A percentile compares a stretch with the other conserved stretches of the same genome.
These are phyloP conservation scores for Exserohilum rostratum DNA, from an alignment of 2,329 filamentous ascomycete species.

Conservation along the genomic window DNA sequence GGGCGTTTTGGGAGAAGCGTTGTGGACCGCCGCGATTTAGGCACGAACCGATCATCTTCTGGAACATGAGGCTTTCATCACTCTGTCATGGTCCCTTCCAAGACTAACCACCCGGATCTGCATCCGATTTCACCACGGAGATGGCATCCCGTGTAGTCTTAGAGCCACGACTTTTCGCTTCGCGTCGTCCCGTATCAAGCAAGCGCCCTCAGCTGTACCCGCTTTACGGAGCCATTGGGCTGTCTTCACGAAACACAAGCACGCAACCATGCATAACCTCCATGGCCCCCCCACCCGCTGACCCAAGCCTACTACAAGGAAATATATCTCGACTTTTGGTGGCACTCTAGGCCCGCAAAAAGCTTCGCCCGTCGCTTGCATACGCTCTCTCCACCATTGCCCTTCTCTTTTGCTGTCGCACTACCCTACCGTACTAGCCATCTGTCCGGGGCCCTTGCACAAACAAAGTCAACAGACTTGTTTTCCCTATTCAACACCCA, in stretches of 20 bases:
- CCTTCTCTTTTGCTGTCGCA: neutral
- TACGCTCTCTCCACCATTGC: neutral
- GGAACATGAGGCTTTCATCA: conserved; percentile 21
- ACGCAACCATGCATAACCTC: conserved; percentile 22
- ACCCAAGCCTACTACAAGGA: conserved; percentile 19
- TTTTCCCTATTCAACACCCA: conserved; percentile 15
- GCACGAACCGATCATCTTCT: conserved; percentile 23
- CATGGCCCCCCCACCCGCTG: conserved; percentile 27
- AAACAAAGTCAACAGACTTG: conserved; percentile 11
- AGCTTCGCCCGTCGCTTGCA: conserved; percentile 18
- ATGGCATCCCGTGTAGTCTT: conserved; percentile 24
- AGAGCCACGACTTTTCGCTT: conserved; percentile 25
- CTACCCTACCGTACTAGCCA: conserved; percentile 17
- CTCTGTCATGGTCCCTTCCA: conserved; percentile 13
- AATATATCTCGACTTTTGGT: conserved; percentile 24
- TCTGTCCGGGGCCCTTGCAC: neutral
- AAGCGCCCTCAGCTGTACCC: conserved; percentile 14
- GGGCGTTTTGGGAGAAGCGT: conserved; percentile 24
- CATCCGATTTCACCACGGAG: conserved; percentile 34
- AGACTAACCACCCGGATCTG: conserved; percentile 36
- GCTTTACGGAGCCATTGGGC: conserved; percentile 25
- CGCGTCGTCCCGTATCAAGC: conserved; percentile 18
- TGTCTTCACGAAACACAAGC: conserved; percentile 26
- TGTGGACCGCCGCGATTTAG: conserved; percentile 18
- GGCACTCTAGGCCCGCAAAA: conserved; percentile 32